Conservation (phyloP, 2,329 filamentous ascomycete species). For the Fusarium sp. region DNA sequence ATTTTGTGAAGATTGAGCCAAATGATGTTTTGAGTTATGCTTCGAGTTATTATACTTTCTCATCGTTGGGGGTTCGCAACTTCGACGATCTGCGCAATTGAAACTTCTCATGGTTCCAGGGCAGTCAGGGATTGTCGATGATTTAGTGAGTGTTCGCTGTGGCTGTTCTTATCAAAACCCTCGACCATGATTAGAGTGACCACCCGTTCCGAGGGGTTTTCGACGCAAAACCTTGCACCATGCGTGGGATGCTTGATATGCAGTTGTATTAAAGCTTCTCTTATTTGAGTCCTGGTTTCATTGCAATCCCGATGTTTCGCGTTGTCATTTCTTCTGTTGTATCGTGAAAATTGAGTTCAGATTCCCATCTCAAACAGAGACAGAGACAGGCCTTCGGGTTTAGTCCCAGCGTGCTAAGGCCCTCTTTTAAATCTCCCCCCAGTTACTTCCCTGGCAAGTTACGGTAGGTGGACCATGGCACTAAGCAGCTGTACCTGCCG, state of each 20-base stretch:
- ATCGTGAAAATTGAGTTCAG: slow-evolving; percentile 11
- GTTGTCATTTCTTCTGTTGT: background rate
- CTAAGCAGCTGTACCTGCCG: slow-evolving; percentile 17
- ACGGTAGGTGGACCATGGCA: slow-evolving; percentile 9
- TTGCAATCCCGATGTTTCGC: background rate
- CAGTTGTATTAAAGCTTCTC: background rate
- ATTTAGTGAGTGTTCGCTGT: slow-evolving; percentile 7
- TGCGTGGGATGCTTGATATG: slow-evolving; percentile 1
- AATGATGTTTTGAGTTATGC: background rate
- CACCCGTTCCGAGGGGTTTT: slow-evolving; percentile 4
- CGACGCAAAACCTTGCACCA: background rate
- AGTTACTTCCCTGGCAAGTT: slow-evolving; percentile 14
- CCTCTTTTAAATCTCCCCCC: slow-evolving; percentile 23
- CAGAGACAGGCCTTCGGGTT: background rate
- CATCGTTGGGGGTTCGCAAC: background rate
- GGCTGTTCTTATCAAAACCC: slow-evolving; percentile 28
- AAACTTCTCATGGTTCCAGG: slow-evolving; percentile 21
- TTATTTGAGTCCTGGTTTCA: background rate
- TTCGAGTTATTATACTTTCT: background rate
- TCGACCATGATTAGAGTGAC: slow-evolving; percentile 6
- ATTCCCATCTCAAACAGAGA: slow-evolving; percentile 10
- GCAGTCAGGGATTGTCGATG: slow-evolving; percentile 15
- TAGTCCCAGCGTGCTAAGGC: slow-evolving; percentile 17
- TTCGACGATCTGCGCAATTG: slow-evolving; percentile 24
- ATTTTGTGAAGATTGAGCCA: slow-evolving; percentile 8